These are phyloP conservation scores for Vigna mungo DNA, from an alignment of 306 rosid genomes.

Conservation along the genomic window DNA sequence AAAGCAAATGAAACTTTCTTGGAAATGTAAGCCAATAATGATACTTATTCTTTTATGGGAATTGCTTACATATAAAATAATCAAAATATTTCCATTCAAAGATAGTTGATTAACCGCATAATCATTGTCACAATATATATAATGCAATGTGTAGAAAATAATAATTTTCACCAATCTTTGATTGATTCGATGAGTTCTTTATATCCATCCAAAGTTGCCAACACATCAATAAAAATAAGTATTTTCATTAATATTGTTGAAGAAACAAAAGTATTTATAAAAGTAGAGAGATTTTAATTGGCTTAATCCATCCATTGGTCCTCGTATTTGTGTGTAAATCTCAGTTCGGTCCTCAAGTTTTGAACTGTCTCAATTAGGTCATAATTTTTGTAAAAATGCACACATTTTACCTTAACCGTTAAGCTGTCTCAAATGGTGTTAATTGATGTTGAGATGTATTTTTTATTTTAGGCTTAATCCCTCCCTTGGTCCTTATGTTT, in stretches of 20 bases:
- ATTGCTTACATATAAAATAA: background rate
- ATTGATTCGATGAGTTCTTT: background rate
- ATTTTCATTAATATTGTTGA: background rate
- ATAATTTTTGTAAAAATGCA: too few species aligned
- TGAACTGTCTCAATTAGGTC: too few species aligned
- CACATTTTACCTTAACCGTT: too few species aligned
- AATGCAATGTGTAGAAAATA: background rate
- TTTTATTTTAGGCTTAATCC: too few species aligned
- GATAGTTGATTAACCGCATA: background rate
- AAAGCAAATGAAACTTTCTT: conserved; percentile 35
- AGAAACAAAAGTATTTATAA: background rate
- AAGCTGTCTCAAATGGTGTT: too few species aligned
- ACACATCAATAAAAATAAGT: background rate
- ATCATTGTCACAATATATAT: background rate
- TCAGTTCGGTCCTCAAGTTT: too few species aligned
- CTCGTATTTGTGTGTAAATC: too few species aligned
- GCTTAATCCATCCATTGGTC: too few species aligned
- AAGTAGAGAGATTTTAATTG: background rate
- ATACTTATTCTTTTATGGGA: conserved; percentile 5
- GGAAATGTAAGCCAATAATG: conserved; percentile 34
- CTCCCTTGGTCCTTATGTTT: too few species aligned
- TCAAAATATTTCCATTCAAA: background rate
- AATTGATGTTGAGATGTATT: too few species aligned
- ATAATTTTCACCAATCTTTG: background rate
- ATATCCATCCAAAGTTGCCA: background rate